Percentiles rank a stretch among this genome's conserved stretches.
These are phyloP conservation scores for Flaveria robusta DNA, from an alignment of 129 eudicot species.

Conservation along the genomic window DNA sequence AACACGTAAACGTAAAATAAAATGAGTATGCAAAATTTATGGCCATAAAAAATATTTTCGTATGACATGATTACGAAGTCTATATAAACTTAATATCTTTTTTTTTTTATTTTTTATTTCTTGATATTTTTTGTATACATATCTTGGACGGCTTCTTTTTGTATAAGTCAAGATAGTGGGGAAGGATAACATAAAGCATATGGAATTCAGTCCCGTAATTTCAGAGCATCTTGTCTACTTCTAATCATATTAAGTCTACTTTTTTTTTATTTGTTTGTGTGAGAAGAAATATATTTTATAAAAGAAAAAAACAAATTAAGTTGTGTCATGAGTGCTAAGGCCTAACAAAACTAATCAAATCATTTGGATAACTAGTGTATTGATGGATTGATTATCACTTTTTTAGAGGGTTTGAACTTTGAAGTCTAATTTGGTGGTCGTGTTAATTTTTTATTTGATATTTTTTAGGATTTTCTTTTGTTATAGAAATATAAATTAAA, in stretches of 20 bases:
- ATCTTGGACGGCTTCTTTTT: conserved; percentile 32
- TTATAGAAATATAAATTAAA: neutral
- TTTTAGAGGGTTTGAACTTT: no score
- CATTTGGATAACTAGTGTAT: conserved; percentile 11
- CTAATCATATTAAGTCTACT: conserved; percentile 24
- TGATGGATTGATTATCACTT: conserved; percentile 10
- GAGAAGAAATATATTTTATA: neutral
- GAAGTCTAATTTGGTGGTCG: neutral
- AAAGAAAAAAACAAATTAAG: neutral
- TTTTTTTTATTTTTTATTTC: neutral
- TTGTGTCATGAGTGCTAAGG: conserved; percentile 10
- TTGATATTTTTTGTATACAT: neutral
- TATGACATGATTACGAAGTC: no score
- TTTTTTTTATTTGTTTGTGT: neutral
- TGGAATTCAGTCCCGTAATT: conserved; percentile 47
- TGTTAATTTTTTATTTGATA: neutral
- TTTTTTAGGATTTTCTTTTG: neutral
- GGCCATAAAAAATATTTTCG: no score
- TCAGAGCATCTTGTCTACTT: conserved; percentile 42
- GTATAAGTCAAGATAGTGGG: conserved; percentile 26
- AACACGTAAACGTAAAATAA: no score
- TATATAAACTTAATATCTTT: no score
- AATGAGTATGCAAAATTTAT: no score
- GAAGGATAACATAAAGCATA: conserved; percentile 28
- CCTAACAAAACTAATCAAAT: conserved; percentile 23